Percentiles rank a stretch among this genome's conserved stretches.
Conservation (phyloP, 768 basidiomycete species). For the Lyophyllum atratum region DNA sequence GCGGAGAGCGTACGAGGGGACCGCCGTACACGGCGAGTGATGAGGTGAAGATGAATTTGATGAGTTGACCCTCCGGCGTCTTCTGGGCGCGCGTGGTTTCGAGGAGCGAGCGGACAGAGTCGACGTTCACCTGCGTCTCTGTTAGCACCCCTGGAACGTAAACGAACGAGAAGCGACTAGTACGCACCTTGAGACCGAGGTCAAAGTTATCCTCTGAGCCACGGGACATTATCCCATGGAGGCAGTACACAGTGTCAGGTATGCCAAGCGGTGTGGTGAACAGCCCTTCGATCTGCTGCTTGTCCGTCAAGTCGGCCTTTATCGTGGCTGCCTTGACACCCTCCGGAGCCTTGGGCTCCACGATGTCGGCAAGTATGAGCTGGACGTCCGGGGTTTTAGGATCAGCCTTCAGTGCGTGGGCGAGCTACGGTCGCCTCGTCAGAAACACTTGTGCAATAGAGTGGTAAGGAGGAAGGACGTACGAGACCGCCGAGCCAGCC, state of each 20-base stretch:
- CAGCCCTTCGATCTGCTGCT: slow-evolving; percentile 32
- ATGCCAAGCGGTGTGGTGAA: slow-evolving; percentile 41
- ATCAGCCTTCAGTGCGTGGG: slow-evolving; percentile 32
- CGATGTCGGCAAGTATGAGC: slow-evolving; percentile 55
- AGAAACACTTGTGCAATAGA: background rate
- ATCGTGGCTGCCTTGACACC: slow-evolving; percentile 32
- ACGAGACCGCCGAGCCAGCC: slow-evolving; percentile 43
- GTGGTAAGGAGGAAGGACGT: slow-evolving; percentile 15
- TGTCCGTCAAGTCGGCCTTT: slow-evolving; percentile 43
- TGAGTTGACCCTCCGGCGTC: slow-evolving; percentile 23
- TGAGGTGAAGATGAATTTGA: slow-evolving; percentile 62
- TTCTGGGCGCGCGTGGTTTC: slow-evolving; percentile 36
- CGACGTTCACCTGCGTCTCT: slow-evolving; percentile 49
- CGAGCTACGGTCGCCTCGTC: slow-evolving; percentile 31
- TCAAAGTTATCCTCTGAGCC: slow-evolving; percentile 63
- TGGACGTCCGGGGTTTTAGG: slow-evolving; percentile 35
- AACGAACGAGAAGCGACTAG: background rate
- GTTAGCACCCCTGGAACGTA: background rate
- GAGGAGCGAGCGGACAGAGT: slow-evolving; percentile 50
- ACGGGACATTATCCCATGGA: slow-evolving; percentile 65
- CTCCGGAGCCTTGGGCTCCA: slow-evolving; percentile 36
- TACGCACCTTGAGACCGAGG: slow-evolving; percentile 48
- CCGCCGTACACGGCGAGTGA: slow-evolving; percentile 64
- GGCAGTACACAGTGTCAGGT: slow-evolving; percentile 46
- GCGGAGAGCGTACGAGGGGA: slow-evolving; percentile 36